These are phyloP conservation scores for Cynara cardunculus DNA, from an alignment of 129 eudicot species.

Conservation along the genomic window DNA sequence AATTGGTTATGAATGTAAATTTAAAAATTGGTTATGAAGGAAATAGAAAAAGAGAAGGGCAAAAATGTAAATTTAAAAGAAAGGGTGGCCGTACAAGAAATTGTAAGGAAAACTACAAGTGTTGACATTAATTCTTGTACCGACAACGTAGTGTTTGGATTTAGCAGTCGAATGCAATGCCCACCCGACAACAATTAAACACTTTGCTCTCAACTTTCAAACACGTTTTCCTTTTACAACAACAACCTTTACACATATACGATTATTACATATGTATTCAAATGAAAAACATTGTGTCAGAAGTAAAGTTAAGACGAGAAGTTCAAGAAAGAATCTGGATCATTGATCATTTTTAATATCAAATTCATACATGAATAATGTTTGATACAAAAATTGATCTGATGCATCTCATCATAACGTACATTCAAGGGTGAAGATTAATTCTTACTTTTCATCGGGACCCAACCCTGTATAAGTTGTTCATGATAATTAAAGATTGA, in stretches of 20 bases:
- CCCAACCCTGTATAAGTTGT: no score
- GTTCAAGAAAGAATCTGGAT: no score
- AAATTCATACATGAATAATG: no score
- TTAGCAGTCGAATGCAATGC: slow-evolving; percentile 19
- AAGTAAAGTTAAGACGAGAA: no score
- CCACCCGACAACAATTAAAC: slow-evolving; percentile 27
- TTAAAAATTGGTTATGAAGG: neutral
- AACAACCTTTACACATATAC: neutral
- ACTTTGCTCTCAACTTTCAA: neutral
- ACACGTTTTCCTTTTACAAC: neutral
- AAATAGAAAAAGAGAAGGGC: neutral
- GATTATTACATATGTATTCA: neutral
- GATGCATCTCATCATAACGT: no score
- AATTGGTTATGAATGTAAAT: neutral
- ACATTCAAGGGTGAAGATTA: no score
- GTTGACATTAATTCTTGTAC: slow-evolving; percentile 20
- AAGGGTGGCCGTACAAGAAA: slow-evolving; percentile 23
- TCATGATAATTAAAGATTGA: no score
- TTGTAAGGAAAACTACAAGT: slow-evolving; percentile 8
- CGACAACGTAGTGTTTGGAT: slow-evolving; percentile 23
- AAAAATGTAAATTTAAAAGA: neutral
- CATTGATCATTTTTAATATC: no score
- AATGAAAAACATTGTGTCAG: no score
- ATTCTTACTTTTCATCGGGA: no score
- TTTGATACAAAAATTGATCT: no score